Evolutionary conservation across 2,329 filamentous ascomycete species (phyloP).

Genomic region (Beauveria sp.): DNA sequence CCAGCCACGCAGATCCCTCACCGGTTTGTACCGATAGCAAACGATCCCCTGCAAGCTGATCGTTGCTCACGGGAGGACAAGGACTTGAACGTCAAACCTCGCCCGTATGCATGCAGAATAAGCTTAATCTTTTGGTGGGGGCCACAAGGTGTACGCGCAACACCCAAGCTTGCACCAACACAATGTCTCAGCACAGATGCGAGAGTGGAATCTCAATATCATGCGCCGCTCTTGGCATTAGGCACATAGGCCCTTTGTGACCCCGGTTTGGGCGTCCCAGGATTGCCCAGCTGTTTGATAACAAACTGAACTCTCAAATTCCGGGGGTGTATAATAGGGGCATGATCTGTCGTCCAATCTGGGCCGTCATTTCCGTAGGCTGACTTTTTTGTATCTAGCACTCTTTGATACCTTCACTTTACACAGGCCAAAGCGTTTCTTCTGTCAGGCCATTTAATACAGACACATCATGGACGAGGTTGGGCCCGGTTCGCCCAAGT

Average conservation of each 20-base stretch:
- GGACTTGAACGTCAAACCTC: not conserved
- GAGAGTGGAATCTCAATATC: not conserved
- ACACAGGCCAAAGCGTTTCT: too few relatives aligned
- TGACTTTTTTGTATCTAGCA: not conserved
- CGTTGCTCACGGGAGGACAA: not conserved
- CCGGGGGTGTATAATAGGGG: not conserved
- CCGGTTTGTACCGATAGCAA: not conserved
- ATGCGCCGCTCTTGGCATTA: not conserved
- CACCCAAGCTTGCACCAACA: not conserved
- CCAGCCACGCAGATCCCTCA: not conserved
- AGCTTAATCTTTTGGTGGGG: not conserved
- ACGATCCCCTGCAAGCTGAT: not conserved
- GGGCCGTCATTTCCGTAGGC: not conserved
- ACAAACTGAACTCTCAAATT: not conserved
- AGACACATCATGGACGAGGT: not conserved
- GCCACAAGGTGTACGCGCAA: not conserved
- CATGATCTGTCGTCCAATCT: not conserved
- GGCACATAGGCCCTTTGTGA: not conserved
- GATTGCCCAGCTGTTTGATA: not conserved
- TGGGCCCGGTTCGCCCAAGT: constrained; percentile 15
- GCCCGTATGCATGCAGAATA: not conserved
- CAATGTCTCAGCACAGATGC: constrained; percentile 1
- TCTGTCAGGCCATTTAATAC: not conserved
- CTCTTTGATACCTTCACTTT: not conserved
- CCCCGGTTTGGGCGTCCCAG: not conserved